Conservation (phyloP, 176 grass and related monocot genomes). For the Oryza meridionalis region DNA sequence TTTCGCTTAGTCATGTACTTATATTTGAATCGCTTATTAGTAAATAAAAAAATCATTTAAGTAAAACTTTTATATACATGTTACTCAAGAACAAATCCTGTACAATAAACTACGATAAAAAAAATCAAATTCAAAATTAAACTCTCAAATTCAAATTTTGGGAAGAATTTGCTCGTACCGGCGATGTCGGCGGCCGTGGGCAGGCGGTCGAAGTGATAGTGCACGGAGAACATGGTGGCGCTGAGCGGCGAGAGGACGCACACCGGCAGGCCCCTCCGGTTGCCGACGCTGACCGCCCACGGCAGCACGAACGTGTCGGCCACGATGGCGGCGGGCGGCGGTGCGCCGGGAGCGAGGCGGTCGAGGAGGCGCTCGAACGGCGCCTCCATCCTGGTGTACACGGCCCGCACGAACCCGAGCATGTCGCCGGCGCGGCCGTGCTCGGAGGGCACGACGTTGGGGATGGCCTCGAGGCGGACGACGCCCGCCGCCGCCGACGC, state of each 20-base stretch:
- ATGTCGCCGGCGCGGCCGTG: conserved; percentile 37
- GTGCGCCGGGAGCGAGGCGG: neutral
- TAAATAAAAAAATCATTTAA: no score
- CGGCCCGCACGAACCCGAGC: conserved; percentile 39
- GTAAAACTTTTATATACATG: no score
- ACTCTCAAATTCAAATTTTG: no score
- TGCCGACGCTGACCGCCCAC: conserved; percentile 46
- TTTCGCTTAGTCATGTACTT: no score
- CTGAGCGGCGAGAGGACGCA: conserved; percentile 38
- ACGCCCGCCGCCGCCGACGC: neutral
- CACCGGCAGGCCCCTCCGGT: conserved; percentile 35
- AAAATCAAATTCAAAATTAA: no score
- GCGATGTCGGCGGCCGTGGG: neutral
- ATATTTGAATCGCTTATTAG: no score
- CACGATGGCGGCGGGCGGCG: conserved; percentile 17
- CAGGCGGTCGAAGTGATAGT: conserved; percentile 37
- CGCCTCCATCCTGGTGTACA: conserved; percentile 38
- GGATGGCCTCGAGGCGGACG: conserved; percentile 38
- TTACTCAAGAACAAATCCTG: no score
- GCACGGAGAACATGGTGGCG: conserved; percentile 46
- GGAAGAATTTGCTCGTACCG: no score
- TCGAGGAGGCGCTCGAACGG: conserved; percentile 49
- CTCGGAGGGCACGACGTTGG: conserved; percentile 59
- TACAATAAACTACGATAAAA: no score
- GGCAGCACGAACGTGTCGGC: conserved; percentile 38